Conservation (phyloP, 1,139 yeast genomes). For the Yamadazyma spencermartinsiae region DNA sequence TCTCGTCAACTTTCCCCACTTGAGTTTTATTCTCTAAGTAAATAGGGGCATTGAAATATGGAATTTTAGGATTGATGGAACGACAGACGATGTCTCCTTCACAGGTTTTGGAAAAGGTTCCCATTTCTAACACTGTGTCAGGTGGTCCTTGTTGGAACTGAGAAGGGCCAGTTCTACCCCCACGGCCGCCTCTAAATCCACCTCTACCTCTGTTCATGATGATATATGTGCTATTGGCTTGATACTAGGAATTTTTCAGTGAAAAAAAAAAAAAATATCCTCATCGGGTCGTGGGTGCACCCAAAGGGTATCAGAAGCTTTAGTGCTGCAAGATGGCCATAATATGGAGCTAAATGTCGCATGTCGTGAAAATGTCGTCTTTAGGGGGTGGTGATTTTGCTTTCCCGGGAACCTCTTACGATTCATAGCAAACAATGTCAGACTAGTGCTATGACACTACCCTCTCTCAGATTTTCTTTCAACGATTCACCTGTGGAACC, state of each 20-base stretch:
- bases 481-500: no score
- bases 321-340: no score
- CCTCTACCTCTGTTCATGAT: constrained; percentile 66
- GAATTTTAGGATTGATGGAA: constrained; percentile 89
- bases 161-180: constrained; percentile 56
- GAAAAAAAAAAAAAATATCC: constrained; percentile 1
- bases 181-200: constrained; percentile 69
- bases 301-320: constrained; percentile 1
- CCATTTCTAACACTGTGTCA: constrained; percentile 92
- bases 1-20: constrained; percentile 97
- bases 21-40: constrained; percentile 93
- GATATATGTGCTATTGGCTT: not conserved
- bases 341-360: no score
- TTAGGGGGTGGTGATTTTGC: no score
- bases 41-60: constrained; percentile 98
- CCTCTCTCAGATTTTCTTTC: no score
- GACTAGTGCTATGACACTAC: no score
- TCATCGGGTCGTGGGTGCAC: constrained; percentile 1
- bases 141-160: constrained; percentile 84
- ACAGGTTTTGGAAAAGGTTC: constrained; percentile 85
- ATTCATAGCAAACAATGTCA: no score
- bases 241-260: constrained; percentile 1
- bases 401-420: no score
- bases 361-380: no score
- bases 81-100: constrained; percentile 98